Percentiles rank a stretch among this genome's conserved stretches.
Conservation (phyloP, 331 rosid genomes). For the Malus hybrid region DNA sequence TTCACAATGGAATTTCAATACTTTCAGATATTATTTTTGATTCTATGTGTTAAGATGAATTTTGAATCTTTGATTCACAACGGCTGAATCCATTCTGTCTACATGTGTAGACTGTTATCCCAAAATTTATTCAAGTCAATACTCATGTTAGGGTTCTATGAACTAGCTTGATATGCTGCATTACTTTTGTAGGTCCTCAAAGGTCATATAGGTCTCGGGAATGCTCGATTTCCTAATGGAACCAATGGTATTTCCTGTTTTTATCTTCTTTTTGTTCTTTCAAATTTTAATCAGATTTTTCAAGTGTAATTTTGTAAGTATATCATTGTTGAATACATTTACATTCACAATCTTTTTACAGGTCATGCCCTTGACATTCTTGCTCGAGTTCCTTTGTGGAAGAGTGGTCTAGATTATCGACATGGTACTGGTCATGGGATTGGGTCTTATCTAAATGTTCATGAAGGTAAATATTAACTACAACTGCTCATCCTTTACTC, state of each 20-base stretch:
- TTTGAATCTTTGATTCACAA: not conserved
- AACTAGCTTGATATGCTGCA: slow-evolving; percentile 22
- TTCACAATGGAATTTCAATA: not conserved
- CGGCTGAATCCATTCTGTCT: not conserved
- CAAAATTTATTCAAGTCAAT: not conserved
- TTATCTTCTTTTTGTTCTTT: not conserved
- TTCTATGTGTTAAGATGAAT: no score
- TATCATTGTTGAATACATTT: not conserved
- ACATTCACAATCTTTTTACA: slow-evolving; percentile 14
- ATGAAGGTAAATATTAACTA: slow-evolving; percentile 59
- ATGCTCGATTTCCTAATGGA: slow-evolving; percentile 94
- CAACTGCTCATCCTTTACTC: slow-evolving; percentile 12
- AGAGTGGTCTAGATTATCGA: slow-evolving; percentile 91
- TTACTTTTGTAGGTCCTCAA: slow-evolving; percentile 68
- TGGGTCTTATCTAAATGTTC: slow-evolving; percentile 96
- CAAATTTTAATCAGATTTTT: slow-evolving; percentile 1
- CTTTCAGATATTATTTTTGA: not conserved
- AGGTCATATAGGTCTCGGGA: slow-evolving; percentile 91
- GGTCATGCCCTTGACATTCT: slow-evolving; percentile 86
- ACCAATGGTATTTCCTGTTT: slow-evolving; percentile 56
- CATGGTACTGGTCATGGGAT: slow-evolving; percentile 99
- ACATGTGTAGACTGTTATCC: not conserved
- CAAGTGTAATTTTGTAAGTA: not conserved
- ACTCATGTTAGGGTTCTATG: not conserved
- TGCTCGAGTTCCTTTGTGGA: slow-evolving; percentile 95